Conservation (phyloP, 208 protist genomes). For the Jaenimonas drosophilae region DNA sequence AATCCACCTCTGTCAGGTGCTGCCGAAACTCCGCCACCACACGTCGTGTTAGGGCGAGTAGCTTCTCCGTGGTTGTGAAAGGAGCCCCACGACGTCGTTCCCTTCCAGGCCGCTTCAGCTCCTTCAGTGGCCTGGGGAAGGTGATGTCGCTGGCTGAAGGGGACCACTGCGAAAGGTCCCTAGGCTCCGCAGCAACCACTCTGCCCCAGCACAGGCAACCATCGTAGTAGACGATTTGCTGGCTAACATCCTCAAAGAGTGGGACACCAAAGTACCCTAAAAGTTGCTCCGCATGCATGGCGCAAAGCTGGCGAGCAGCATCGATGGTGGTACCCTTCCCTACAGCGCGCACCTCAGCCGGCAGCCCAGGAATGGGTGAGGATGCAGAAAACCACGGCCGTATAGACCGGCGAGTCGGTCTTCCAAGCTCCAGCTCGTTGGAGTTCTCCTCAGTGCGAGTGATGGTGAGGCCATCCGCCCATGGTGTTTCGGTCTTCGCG, state of each 20-base stretch:
- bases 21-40: slow-evolving; percentile 18
- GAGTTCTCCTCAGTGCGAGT: slow-evolving; percentile 7
- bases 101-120: slow-evolving; percentile 25
- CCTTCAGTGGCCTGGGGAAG: slow-evolving; percentile 41
- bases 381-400: slow-evolving; percentile 13
- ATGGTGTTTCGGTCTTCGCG: no score
- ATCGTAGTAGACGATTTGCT: slow-evolving; percentile 45
- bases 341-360: slow-evolving; percentile 9
- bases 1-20: slow-evolving; percentile 40
- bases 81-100: slow-evolving; percentile 11
- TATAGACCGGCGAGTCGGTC: not conserved
- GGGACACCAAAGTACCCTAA: slow-evolving; percentile 46
- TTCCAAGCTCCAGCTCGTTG: slow-evolving; percentile 1
- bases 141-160: not conserved
- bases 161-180: slow-evolving; percentile 4
- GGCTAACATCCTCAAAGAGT: slow-evolving; percentile 9
- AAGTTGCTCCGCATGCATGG: slow-evolving; percentile 67
- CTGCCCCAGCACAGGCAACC: slow-evolving; percentile 52
- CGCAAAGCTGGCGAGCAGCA: slow-evolving; percentile 29
- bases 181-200: slow-evolving; percentile 10
- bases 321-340: slow-evolving; percentile 39
- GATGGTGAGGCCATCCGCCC: not conserved
- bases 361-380: slow-evolving; percentile 5
- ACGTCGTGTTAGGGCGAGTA: slow-evolving; percentile 20
- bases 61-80: slow-evolving; percentile 24